Evolutionary conservation across 345 rosid species (phyloP).

Genomic region (Dovyalis caffra): DNA sequence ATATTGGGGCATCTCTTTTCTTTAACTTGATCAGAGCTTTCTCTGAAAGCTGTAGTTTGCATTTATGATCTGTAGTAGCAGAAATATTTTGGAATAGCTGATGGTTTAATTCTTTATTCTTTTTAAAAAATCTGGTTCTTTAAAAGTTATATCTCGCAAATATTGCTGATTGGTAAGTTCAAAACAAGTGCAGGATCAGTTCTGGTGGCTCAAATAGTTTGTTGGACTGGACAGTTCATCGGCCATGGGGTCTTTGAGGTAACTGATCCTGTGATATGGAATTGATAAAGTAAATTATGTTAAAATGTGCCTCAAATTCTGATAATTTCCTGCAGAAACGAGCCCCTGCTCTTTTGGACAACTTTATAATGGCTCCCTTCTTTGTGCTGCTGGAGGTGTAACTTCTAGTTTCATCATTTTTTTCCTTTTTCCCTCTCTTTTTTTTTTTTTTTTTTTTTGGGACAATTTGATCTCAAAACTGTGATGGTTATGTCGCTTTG

Average conservation of each 20-base stretch:
- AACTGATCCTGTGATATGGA: constrained; percentile 1
- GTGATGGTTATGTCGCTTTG: constrained; percentile 9
- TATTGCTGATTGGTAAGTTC: background rate
- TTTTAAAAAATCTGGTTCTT: background rate
- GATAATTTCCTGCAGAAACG: constrained; percentile 41
- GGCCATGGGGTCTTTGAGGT: constrained; percentile 71
- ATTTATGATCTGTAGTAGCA: background rate
- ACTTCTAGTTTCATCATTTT: constrained; percentile 2
- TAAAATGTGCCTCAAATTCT: constrained; percentile 10
- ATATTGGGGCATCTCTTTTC: background rate
- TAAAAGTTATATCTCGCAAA: background rate
- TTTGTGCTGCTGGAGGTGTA: constrained; percentile 64
- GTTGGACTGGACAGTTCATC: constrained; percentile 68
- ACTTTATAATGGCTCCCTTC: constrained; percentile 64
- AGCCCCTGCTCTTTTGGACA: constrained; percentile 64
- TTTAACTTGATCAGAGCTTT: background rate
- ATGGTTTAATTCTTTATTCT: background rate
- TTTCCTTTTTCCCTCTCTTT: too few relatives aligned
- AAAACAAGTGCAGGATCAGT: background rate
- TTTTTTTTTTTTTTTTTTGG: too few relatives aligned
- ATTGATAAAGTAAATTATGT: background rate
- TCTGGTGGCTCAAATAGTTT: constrained; percentile 49
- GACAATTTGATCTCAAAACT: background rate
- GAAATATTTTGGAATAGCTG: background rate
- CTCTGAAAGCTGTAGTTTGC: background rate